Evolutionary conservation across 257 asterid genomes (phyloP), one percentile per base, ranked within the genome.

Genomic region (Ballota nigra): DNA sequence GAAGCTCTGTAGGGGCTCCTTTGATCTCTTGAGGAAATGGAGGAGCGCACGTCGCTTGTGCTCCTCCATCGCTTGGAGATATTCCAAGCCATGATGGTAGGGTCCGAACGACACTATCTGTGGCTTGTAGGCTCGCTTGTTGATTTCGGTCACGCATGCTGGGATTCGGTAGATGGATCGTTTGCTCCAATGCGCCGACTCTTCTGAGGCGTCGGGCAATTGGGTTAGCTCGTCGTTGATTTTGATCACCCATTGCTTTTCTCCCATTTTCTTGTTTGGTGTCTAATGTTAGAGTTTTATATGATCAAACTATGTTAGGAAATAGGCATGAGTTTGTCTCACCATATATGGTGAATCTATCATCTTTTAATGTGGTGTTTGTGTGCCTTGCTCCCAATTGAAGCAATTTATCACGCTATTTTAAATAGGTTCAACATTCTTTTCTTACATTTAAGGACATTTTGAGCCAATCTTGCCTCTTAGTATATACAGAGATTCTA

Each of bases 41-140:
- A 71, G 71, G 19, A 86, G 76, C 29, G 84, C 92, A 8, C 89
- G 79, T 20, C 38, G 78, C 75, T 86, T 86, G 78, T 86, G 89
- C 33, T 40, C 74, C 65, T 86, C 92, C 92, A 84, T 82, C 1
- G 78, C 67, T 55, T 6, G 56, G 58, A 82, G 36, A 64, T 63
- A 23, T 4, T 6, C 24, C 1, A 38, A 4, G 7, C 68, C 74
- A 29, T 75, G 51, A 53, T 84, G 89, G 43, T 86, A 86, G 16
- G 89, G 89, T 2, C 92, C 89, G 0, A 86, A 58, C 0, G 88
- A 86, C 45, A 83, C 80, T 3, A 53, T 66, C 41, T 66, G 83
- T 4, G 92, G 92, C 43, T 31, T 63, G 79, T 84, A 84, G 5
- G 80, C 84, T 3, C 13, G 16, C 18, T 33, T 15, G 75, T 75